Base-by-base conservation (phyloP, 2,329 filamentous ascomycete genomes). In the Aureobasidium melanogenum region DNA sequence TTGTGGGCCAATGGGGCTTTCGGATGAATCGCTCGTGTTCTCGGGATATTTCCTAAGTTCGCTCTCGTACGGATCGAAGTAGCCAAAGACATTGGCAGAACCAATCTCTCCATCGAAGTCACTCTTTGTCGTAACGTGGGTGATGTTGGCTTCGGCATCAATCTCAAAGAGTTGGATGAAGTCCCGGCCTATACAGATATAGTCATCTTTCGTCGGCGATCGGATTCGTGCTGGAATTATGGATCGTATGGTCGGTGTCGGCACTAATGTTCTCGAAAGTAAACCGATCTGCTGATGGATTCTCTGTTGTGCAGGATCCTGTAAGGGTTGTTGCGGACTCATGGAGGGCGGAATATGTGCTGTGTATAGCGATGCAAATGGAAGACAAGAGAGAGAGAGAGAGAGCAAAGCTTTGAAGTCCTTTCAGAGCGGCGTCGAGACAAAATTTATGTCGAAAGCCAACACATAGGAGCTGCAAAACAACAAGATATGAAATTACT, bases 171-270 rank as follows among this genome's bases (percentile, higher is more conserved):
- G 84, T 66, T 93, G 87, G 47, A 99, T 82, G 67, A 85, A 89
- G 64, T 88, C 83, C 66, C 96, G 88, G 59, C 91, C 89, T 62
- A 99, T 82, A 67, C 96, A 91, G 39, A 92, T 87, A 65, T 97
- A 84, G 75, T 97, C 92, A 67, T 94, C 91, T 63, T 85, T 79
- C 46, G 80, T 74, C 56, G 80, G 79, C 60, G 86, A 86, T 62
- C 92, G 83, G 63, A 97, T 78, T 63, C 87, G 84, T n/a, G 87
- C 89, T 14, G 91, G 89, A 15, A 96, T 77, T 46, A 97, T 87
- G 78, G 83, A 88, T 69, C 87, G 87, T 61, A 88, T 82, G 38
- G 88, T 78, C 1, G 92, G 88, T 64, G 89, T 95, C 58, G 86
- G 82, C 55, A 93, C 78, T 32, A 96, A 72, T 0, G 92, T 96